Conservation (phyloP, 768 basidiomycete species). For the Imleria badia region DNA sequence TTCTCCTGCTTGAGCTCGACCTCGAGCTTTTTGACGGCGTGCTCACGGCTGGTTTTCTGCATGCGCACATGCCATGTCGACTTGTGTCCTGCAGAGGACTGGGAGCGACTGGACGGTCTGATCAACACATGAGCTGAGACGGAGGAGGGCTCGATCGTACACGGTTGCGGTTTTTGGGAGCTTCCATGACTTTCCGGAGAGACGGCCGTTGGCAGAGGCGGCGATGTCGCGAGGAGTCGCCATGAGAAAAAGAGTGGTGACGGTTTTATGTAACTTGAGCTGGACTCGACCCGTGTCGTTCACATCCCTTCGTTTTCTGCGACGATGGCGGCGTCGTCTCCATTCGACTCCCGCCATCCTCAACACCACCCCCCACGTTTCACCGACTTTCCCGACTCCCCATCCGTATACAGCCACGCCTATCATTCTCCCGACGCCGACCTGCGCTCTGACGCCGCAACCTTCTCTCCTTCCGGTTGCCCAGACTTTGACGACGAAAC, state of each 20-base stretch:
- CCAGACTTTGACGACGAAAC: slow-evolving; percentile 58
- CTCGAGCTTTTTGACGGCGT: slow-evolving; percentile 73
- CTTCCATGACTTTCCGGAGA: slow-evolving; percentile 75
- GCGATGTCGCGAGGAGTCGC: slow-evolving; percentile 36
- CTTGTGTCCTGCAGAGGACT: slow-evolving; percentile 63
- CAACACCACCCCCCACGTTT: slow-evolving; percentile 43
- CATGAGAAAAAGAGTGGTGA: slow-evolving; percentile 21
- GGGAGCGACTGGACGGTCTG: slow-evolving; percentile 53
- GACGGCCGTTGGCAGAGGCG: slow-evolving; percentile 62
- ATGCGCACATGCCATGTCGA: slow-evolving; percentile 72
- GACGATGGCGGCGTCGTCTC: slow-evolving; percentile 44
- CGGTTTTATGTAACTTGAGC: slow-evolving; percentile 26
- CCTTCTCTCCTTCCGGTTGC: slow-evolving; percentile 43
- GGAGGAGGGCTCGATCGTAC: slow-evolving; percentile 34
- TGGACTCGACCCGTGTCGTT: not conserved
- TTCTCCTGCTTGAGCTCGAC: slow-evolving; percentile 77
- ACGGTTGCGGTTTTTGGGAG: slow-evolving; percentile 46
- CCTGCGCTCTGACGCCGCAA: slow-evolving; percentile 4
- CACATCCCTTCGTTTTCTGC: not conserved
- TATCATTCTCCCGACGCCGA: slow-evolving; percentile 54
- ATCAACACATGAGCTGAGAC: slow-evolving; percentile 3
- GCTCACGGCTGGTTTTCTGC: slow-evolving; percentile 61
- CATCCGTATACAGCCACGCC: slow-evolving; percentile 65
- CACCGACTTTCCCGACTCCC: slow-evolving; percentile 63
- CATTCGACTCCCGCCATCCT: slow-evolving; percentile 27